These are phyloP conservation scores for Clavispora santaluciae DNA, from an alignment of 805 yeast genomes.

Conservation along the genomic window DNA sequence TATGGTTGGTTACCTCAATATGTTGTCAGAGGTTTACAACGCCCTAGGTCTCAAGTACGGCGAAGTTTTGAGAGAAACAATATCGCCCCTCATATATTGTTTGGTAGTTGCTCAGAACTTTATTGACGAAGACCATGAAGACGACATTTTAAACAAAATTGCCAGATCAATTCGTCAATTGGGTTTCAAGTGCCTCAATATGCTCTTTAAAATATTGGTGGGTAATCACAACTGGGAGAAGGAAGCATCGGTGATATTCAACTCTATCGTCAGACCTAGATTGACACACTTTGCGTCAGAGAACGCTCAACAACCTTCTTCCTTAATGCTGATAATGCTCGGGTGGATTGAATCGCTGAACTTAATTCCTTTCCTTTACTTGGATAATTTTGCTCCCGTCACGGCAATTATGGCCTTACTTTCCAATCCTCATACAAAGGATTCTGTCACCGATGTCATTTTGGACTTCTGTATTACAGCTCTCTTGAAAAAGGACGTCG, in stretches of 20 bases:
- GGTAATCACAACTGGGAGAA: conserved; percentile 50
- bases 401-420: conserved; percentile 53
- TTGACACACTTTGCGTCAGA: conserved; percentile 64
- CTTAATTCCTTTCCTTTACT: conserved; percentile 47
- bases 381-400: conserved; percentile 53
- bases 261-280: conserved; percentile 57
- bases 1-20: conserved; percentile 60
- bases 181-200: conserved; percentile 61
- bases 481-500: conserved; percentile 32
- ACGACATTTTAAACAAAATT: conserved; percentile 27
- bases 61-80: conserved; percentile 43
- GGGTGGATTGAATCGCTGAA: conserved; percentile 44
- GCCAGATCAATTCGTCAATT: conserved; percentile 60
- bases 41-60: conserved; percentile 57
- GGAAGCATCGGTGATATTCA: conserved; percentile 45
- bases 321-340: conserved; percentile 62
- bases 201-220: conserved; percentile 51
- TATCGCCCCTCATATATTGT: conserved; percentile 55
- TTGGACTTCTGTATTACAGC: conserved; percentile 51
- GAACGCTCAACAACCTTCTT: conserved; percentile 79
- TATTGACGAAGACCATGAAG: conserved; percentile 19
- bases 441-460: conserved; percentile 52
- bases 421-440: conserved; percentile 56
- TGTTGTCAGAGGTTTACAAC: conserved; percentile 51
- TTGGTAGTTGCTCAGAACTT: conserved; percentile 49